Evolutionary conservation across 148 eudicot species (phyloP).

Genomic region (Oxyria digyna): DNA sequence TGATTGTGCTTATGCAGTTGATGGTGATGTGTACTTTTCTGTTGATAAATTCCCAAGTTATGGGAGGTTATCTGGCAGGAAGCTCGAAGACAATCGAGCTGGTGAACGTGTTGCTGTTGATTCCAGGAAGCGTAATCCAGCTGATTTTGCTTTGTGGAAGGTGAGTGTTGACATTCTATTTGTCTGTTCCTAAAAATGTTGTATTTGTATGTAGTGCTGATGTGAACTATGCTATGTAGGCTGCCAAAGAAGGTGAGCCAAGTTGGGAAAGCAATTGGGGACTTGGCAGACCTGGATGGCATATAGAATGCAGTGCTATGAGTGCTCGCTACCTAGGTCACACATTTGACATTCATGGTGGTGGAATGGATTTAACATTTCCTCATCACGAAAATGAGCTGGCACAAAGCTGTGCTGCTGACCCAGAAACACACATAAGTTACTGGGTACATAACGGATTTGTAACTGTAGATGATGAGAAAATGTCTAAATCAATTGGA

Average conservation of each 20-base stretch:
- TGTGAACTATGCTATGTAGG: constrained; percentile 19
- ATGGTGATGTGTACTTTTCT: constrained; percentile 91
- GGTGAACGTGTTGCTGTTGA: constrained; percentile 92
- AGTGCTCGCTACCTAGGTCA: constrained; percentile 58
- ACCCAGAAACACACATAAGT: constrained; percentile 53
- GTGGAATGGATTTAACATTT: constrained; percentile 80
- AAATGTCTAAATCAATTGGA: constrained; percentile 77
- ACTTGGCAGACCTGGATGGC: constrained; percentile 98
- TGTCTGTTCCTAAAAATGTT: background rate
- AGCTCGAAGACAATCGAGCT: constrained; percentile 75
- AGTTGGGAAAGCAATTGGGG: constrained; percentile 96
- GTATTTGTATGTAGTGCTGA: background rate
- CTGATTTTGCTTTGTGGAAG: constrained; percentile 97
- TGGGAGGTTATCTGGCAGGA: constrained; percentile 67
- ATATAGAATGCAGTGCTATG: constrained; percentile 99
- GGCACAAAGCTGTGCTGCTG: constrained; percentile 91
- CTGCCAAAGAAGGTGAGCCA: constrained; percentile 86
- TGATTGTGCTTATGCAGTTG: constrained; percentile 60
- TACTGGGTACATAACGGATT: constrained; percentile 91
- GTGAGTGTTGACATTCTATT: constrained; percentile 16
- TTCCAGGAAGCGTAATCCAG: constrained; percentile 62
- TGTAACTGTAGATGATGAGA: constrained; percentile 64
- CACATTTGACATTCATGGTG: constrained; percentile 88
- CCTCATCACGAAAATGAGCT: constrained; percentile 96
- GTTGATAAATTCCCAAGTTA: constrained; percentile 59